Evolutionary conservation across 1,139 yeast species (phyloP).

Genomic region (Blastobotrys capitulatus): DNA sequence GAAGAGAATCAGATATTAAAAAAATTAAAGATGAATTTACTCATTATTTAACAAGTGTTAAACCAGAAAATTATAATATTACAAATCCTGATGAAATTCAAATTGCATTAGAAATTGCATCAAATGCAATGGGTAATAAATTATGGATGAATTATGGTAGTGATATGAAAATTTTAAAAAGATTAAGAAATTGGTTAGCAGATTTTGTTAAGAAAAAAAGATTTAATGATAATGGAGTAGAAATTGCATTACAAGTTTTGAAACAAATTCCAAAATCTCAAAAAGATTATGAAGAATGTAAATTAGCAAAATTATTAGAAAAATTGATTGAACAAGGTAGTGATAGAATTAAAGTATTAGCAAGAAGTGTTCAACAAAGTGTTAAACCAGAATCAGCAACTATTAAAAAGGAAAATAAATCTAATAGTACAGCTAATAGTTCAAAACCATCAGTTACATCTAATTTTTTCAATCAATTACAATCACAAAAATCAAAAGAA

Average conservation of each 20-base stretch:
- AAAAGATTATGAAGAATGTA: conserved; percentile 22
- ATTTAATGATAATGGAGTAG: conserved; percentile 14
- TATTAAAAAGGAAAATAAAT: background rate
- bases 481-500: background rate
- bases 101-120: conserved; percentile 21
- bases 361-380: background rate
- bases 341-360: background rate
- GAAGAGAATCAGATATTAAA: conserved; percentile 35
- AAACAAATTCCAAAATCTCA: conserved; percentile 20
- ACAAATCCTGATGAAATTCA: conserved; percentile 25
- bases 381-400: background rate
- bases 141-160: conserved; percentile 24
- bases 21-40: conserved; percentile 9
- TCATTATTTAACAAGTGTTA: conserved; percentile 13
- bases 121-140: conserved; percentile 14
- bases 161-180: conserved; percentile 19
- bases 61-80: conserved; percentile 19
- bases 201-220: conserved; percentile 16
- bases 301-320: conserved; percentile 22
- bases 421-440: background rate
- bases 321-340: conserved; percentile 20
- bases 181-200: conserved; percentile 31
- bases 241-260: conserved; percentile 20
- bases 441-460: background rate
- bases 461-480: background rate